phyloP scores from a whole-genome alignment of 2,329 filamentous ascomycete species.

The Coniella lustricola region DNA sequence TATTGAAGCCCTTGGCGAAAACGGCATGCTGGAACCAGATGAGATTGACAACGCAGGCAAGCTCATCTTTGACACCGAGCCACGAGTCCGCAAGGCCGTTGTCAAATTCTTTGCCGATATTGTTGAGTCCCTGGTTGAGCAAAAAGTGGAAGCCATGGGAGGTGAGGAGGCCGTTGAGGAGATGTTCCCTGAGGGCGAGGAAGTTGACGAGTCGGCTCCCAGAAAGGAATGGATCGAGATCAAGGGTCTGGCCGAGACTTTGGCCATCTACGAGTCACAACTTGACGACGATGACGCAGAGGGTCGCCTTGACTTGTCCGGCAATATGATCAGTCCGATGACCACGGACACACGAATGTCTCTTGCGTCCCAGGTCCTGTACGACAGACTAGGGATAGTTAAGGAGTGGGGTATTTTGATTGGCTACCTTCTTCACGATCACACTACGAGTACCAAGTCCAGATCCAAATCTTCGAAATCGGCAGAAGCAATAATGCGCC shows the following conservation, averaged over 20 bases:
- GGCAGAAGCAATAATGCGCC: conserved; percentile 58
- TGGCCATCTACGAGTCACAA: conserved; percentile 73
- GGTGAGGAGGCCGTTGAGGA: conserved; percentile 74
- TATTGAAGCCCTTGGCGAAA: conserved; percentile 73
- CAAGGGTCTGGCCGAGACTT: conserved; percentile 80
- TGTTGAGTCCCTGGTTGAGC: conserved; percentile 72
- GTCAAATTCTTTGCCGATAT: conserved; percentile 86
- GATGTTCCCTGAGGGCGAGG: conserved; percentile 60
- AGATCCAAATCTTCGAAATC: conserved; percentile 28
- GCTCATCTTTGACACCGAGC: conserved; percentile 82
- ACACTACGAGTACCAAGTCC: conserved; percentile 58
- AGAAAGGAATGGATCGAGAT: conserved; percentile 82
- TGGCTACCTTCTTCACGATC: conserved; percentile 87
- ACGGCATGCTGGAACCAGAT: conserved; percentile 79
- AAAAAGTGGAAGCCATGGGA: conserved; percentile 75
- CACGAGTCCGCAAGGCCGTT: conserved; percentile 78
- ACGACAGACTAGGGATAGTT: conserved; percentile 73
- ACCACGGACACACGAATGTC: conserved; percentile 75
- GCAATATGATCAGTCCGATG: conserved; percentile 53
- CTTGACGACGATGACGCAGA: conserved; percentile 50
- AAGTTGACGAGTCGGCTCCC: conserved; percentile 69
- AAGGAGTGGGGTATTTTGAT: conserved; percentile 82
- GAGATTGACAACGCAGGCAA: conserved; percentile 86
- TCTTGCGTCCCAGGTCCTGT: conserved; percentile 78
- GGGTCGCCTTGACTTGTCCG: conserved; percentile 40